These are phyloP conservation scores for Nothophoma quercina DNA, from an alignment of 2,329 filamentous ascomycete genomes.

Conservation along the genomic window DNA sequence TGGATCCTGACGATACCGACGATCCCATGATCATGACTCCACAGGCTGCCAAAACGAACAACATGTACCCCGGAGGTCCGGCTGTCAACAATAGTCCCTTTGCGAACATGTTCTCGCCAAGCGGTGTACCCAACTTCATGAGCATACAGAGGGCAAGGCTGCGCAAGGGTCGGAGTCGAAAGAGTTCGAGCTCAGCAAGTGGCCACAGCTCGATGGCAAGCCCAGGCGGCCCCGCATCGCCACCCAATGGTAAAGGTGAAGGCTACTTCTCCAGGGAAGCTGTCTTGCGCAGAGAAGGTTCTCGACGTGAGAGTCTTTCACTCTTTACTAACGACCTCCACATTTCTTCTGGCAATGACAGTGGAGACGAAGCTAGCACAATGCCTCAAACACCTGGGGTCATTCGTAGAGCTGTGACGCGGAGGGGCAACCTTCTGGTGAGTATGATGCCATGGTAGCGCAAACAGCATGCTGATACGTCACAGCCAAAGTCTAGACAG, in stretches of 20 bases:
- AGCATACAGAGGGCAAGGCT: constrained; percentile 74
- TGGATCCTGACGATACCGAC: constrained; percentile 58
- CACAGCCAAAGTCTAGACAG: constrained; percentile 90
- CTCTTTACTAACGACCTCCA: constrained; percentile 89
- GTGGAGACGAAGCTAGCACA: constrained; percentile 70
- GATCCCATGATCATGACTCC: constrained; percentile 86
- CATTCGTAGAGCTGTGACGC: constrained; percentile 81
- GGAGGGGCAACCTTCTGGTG: constrained; percentile 88
- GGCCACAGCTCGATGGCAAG: constrained; percentile 73
- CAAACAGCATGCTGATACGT: constrained; percentile 22
- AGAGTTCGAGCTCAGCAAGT: constrained; percentile 74
- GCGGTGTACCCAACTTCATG: constrained; percentile 77
- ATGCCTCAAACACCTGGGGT: constrained; percentile 70
- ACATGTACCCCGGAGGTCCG: constrained; percentile 49
- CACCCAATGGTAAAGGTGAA: constrained; percentile 66
- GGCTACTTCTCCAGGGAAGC: constrained; percentile 64
- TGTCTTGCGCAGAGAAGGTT: constrained; percentile 57
- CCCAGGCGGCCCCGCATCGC: constrained; percentile 77
- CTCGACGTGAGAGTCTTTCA: constrained; percentile 86
- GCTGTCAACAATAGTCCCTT: constrained; percentile 65
- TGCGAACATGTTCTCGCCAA: constrained; percentile 68
- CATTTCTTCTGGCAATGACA: constrained; percentile 80
- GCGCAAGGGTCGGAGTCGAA: constrained; percentile 66
- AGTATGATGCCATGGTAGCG: constrained; percentile 41
- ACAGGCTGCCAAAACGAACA: constrained; percentile 70